Conservation (phyloP, 164 flowering plant genomes). For the Euptelea pleiosperma region DNA sequence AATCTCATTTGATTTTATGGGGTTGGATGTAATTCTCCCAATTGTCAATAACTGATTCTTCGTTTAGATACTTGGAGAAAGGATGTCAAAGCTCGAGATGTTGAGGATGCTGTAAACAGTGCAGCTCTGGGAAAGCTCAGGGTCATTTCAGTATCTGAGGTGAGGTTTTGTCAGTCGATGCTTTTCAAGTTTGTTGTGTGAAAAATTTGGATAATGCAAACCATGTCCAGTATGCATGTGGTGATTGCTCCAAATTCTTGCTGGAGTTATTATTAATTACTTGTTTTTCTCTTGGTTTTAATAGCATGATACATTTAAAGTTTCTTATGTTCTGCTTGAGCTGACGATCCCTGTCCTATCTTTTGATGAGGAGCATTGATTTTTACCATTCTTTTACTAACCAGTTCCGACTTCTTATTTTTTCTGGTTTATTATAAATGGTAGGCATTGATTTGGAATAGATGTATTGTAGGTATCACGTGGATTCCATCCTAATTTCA, state of each 20-base stretch:
- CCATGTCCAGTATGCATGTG: neutral
- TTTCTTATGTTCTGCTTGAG: too few species aligned
- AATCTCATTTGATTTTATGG: too few species aligned
- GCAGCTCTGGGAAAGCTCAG: conserved; percentile 68
- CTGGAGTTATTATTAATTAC: neutral
- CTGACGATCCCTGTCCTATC: too few species aligned
- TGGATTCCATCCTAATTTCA: conserved; percentile 90
- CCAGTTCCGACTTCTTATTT: neutral
- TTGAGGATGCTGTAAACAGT: conserved; percentile 59
- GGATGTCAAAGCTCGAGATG: conserved; percentile 56
- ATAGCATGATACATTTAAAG: too few species aligned
- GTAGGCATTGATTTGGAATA: conserved; percentile 7
- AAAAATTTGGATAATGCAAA: neutral
- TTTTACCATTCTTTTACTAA: neutral
- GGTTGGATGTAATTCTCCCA: neutral
- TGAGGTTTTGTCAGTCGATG: conserved; percentile 12
- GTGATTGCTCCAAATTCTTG: neutral
- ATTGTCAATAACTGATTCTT: conserved; percentile 8
- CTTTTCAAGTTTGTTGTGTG: neutral
- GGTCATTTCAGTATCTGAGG: conserved; percentile 63
- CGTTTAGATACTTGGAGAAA: conserved; percentile 77
- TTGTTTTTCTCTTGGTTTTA: too few species aligned
- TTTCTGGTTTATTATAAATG: neutral
- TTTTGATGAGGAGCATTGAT: too few species aligned
- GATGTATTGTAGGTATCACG: conserved; percentile 67